Percentiles rank a stretch among this genome's conserved stretches.
These are phyloP conservation scores for Rhizopogon hawkerae DNA, from an alignment of 1,284 basidiomycete genomes.

Conservation along the genomic window DNA sequence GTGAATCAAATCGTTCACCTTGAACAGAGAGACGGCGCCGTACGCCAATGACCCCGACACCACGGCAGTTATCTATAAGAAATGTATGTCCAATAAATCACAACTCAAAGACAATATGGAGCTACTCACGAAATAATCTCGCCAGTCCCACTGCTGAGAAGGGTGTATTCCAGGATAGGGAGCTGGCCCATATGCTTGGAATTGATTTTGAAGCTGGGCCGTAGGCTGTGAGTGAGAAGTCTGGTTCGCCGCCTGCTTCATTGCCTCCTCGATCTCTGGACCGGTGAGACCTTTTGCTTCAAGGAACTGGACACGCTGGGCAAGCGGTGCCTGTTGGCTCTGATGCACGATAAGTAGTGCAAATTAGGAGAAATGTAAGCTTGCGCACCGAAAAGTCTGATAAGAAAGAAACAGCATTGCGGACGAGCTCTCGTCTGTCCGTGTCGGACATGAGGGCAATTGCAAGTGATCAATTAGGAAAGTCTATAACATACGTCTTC, in stretches of 20 bases:
- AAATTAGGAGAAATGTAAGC: not conserved
- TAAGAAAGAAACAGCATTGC: slow-evolving; percentile 76
- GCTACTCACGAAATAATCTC: slow-evolving; percentile 82
- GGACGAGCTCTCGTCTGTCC: slow-evolving; percentile 65
- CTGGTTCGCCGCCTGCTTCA: slow-evolving; percentile 50
- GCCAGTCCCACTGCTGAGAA: slow-evolving; percentile 73
- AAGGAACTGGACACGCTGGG: slow-evolving; percentile 86
- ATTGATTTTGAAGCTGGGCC: slow-evolving; percentile 20
- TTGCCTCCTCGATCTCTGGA: slow-evolving; percentile 81
- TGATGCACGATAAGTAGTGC: slow-evolving; percentile 20
- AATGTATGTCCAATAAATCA: slow-evolving; percentile 21
- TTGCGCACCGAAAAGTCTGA: slow-evolving; percentile 59
- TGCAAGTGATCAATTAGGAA: slow-evolving; percentile 15
- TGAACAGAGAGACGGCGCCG: slow-evolving; percentile 79
- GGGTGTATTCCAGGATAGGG: slow-evolving; percentile 34
- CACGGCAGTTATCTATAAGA: slow-evolving; percentile 82
- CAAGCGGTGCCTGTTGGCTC: slow-evolving; percentile 70
- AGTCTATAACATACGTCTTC: not conserved
- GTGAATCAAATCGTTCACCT: slow-evolving; percentile 36
- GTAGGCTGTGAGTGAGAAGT: slow-evolving; percentile 6
- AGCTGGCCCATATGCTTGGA: slow-evolving; percentile 35
- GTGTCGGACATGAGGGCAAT: slow-evolving; percentile 35
- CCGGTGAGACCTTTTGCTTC: slow-evolving; percentile 87
- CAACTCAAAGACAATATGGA: not conserved
- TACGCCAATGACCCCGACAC: slow-evolving; percentile 87